Conservation (phyloP, 2,329 filamentous ascomycete species). For the Knoxdaviesia proteae region DNA sequence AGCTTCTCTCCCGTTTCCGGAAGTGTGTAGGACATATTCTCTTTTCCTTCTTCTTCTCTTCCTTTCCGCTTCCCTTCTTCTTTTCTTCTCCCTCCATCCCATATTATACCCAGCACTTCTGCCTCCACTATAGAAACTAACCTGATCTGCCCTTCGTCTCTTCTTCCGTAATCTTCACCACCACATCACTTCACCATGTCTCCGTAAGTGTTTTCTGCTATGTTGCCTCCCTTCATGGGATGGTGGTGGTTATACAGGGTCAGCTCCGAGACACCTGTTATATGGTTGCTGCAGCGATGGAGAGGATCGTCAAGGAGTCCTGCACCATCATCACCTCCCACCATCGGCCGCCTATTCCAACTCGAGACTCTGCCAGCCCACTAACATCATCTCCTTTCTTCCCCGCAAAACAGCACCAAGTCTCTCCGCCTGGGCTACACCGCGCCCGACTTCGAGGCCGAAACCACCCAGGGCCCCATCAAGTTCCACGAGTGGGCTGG, state of each 20-base stretch:
- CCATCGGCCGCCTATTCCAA: too few species aligned
- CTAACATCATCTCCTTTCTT: slow-evolving; percentile 1
- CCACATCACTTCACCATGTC: background rate
- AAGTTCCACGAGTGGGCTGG: slow-evolving; percentile 69
- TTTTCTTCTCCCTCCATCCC: background rate
- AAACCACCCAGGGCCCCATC: slow-evolving; percentile 58
- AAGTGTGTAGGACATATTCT: background rate
- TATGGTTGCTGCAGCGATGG: too few species aligned
- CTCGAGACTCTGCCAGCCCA: background rate
- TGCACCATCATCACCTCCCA: background rate
- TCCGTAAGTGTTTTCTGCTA: too few species aligned
- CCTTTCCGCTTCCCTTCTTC: background rate
- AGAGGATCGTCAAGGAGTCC: too few species aligned
- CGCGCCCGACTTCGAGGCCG: slow-evolving; percentile 67
- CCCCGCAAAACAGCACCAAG: background rate
- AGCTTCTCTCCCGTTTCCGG: background rate
- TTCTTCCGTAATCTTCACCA: background rate
- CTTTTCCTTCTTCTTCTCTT: background rate
- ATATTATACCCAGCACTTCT: background rate
- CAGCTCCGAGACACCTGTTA: too few species aligned
- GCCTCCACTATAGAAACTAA: background rate
- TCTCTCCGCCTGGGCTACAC: slow-evolving; percentile 39
- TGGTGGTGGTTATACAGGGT: too few species aligned
- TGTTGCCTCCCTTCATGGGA: too few species aligned
- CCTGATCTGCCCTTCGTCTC: background rate